phyloP scores from a whole-genome alignment of 2,329 filamentous ascomycete genomes.

The Davidsoniella neocaledoniae region DNA sequence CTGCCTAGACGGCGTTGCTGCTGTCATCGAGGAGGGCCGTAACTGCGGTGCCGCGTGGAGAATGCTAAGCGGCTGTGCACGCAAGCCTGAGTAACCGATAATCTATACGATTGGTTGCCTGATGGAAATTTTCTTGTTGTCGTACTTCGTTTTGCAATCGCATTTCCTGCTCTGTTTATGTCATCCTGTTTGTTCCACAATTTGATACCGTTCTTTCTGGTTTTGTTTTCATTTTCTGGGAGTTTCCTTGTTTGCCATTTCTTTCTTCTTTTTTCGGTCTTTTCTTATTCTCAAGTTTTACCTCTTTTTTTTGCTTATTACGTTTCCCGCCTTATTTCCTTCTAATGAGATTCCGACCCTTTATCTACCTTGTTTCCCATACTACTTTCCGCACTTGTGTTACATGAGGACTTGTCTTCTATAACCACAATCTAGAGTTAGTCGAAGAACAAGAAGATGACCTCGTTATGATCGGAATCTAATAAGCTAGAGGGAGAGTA shows the following conservation, averaged over 20 bases:
- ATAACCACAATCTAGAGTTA: too few relatives aligned
- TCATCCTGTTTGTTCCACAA: neutral
- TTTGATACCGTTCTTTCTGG: neutral
- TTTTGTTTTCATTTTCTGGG: conserved; percentile 1
- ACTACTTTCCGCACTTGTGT: too few relatives aligned
- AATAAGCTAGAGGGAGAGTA: too few relatives aligned
- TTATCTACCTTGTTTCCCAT: too few relatives aligned
- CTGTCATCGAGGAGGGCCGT: conserved; percentile 47
- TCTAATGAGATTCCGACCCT: too few relatives aligned
- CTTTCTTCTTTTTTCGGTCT: neutral
- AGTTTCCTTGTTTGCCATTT: neutral
- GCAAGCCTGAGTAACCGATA: conserved; percentile 33
- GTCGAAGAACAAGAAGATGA: too few relatives aligned
- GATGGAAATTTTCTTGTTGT: neutral
- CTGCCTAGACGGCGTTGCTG: conserved; percentile 42
- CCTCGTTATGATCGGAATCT: too few relatives aligned
- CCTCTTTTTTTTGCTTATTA: too few relatives aligned
- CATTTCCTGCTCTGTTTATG: neutral
- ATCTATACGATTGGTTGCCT: neutral
- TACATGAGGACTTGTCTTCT: too few relatives aligned
- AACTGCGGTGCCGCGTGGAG: conserved; percentile 41
- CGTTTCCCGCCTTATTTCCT: too few relatives aligned
- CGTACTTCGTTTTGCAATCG: neutral
- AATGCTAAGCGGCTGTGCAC: conserved; percentile 44
- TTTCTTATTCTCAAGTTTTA: neutral